Conservation (phyloP, 2,329 filamentous ascomycete genomes). For the Tolypocladium ovalisporum region DNA sequence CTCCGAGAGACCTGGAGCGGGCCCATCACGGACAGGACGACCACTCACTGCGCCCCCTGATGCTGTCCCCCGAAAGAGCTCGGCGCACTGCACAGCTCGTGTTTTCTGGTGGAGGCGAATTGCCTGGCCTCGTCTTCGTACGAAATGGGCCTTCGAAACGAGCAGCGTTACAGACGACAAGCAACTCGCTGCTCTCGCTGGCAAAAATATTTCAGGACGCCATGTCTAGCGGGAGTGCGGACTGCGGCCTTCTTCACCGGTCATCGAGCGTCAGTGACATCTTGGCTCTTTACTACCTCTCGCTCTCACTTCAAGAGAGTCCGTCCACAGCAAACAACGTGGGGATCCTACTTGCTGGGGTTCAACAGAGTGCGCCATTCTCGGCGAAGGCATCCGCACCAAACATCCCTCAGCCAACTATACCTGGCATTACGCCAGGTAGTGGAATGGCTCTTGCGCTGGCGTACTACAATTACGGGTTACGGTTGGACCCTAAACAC, state of each 20-base stretch:
- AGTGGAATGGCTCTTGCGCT: conserved; percentile 82
- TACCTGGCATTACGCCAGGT: conserved; percentile 73
- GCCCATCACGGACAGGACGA: conserved; percentile 5
- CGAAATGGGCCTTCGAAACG: conserved; percentile 60
- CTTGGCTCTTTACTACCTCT: conserved; percentile 87
- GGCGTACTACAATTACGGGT: conserved; percentile 89
- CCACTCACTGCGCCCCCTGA: conserved; percentile 40
- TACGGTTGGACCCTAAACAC: conserved; percentile 76
- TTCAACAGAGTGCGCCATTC: conserved; percentile 54
- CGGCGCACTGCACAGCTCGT: conserved; percentile 73
- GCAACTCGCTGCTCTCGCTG: conserved; percentile 86
- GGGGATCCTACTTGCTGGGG: conserved; percentile 88
- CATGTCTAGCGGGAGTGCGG: conserved; percentile 62
- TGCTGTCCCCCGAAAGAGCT: conserved; percentile 76
- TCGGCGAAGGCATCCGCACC: conserved; percentile 4
- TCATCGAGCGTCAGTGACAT: conserved; percentile 82
- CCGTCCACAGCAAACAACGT: conserved; percentile 98
- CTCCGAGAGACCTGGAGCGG: conserved; percentile 15
- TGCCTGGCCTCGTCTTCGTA: conserved; percentile 70
- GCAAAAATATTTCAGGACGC: conserved; percentile 98
- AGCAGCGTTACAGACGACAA: conserved; percentile 83
- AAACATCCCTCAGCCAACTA: conserved; percentile 23
- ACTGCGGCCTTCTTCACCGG: conserved; percentile 44
- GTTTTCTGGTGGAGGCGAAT: conserved; percentile 62
- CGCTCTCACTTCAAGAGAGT: conserved; percentile 85